Percentiles rank a stretch among this genome's conserved stretches.
Evolutionary conservation across 2,329 filamentous ascomycete species (phyloP).

Genomic region (Stemphylium lycopersici): DNA sequence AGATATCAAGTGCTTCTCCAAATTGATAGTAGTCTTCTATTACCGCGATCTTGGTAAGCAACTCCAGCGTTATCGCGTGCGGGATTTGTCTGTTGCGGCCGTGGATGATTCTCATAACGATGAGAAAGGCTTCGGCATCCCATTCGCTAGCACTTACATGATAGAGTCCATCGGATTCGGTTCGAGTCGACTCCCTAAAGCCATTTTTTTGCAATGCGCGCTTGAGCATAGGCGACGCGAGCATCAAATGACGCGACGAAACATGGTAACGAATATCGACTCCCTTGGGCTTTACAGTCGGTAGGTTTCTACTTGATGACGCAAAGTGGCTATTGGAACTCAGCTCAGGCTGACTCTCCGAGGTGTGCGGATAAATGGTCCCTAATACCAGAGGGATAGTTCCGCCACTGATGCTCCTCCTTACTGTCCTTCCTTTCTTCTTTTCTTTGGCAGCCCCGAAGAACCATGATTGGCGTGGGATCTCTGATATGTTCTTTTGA

Average conservation of each 20-base stretch:
- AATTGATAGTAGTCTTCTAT: conserved; percentile 3
- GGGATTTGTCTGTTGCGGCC: conserved; percentile 2
- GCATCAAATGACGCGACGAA: conserved; percentile 6
- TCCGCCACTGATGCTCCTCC: too few relatives aligned
- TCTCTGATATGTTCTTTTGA: too few relatives aligned
- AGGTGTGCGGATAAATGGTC: too few relatives aligned
- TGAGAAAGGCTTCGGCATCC: neutral
- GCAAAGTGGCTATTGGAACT: neutral
- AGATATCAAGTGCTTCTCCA: neutral
- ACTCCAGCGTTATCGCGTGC: neutral
- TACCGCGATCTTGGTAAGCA: conserved; percentile 1
- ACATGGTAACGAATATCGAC: neutral
- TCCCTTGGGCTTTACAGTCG: neutral
- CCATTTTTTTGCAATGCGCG: neutral
- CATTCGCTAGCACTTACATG: neutral
- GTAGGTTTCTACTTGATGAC: neutral
- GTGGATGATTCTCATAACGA: neutral
- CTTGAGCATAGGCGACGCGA: neutral
- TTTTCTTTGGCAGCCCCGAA: too few relatives aligned
- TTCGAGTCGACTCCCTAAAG: neutral
- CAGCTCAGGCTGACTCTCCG: neutral
- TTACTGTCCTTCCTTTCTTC: too few relatives aligned
- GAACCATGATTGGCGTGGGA: neutral
- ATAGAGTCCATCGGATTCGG: neutral
- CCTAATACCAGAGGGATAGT: too few relatives aligned